Conservation (phyloP, 352 stramenopile genomes). For the Poterioochromonas sp. region DNA sequence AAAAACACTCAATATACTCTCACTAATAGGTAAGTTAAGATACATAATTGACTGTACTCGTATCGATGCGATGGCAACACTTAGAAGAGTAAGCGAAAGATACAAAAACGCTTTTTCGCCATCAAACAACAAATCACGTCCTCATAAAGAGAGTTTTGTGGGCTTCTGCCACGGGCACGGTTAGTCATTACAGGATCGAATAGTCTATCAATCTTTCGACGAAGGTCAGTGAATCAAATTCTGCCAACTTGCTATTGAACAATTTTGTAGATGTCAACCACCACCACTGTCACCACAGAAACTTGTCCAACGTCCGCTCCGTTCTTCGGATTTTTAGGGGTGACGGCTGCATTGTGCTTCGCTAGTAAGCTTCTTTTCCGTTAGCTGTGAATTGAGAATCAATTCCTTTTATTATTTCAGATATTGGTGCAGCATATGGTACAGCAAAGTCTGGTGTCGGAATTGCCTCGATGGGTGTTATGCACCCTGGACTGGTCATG, state of each 20-base stretch:
- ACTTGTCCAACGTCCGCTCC: constrained; percentile 91
- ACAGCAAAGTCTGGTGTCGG: constrained; percentile 94
- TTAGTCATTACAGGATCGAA: too few species aligned
- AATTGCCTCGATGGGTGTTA: constrained; percentile 85
- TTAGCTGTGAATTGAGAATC: background rate
- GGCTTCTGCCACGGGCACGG: too few species aligned
- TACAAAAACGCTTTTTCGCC: too few species aligned
- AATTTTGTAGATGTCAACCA: too few species aligned
- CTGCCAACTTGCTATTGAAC: too few species aligned
- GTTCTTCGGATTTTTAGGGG: constrained; percentile 99
- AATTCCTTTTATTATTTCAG: constrained; percentile 50
- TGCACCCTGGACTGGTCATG: constrained; percentile 91
- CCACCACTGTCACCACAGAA: constrained; percentile 54
- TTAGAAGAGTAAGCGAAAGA: too few species aligned
- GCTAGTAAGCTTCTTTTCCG: constrained; percentile 58
- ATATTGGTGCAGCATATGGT: constrained; percentile 90
- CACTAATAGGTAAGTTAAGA: constrained; percentile 13
- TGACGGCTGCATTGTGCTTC: constrained; percentile 83
- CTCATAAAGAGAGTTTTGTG: too few species aligned
- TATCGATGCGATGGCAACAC: background rate
- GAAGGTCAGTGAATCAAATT: too few species aligned
- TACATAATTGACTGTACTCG: constrained; percentile 7
- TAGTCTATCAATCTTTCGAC: too few species aligned
- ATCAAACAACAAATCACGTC: too few species aligned
- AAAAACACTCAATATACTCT: constrained; percentile 2